Percentiles rank a stretch among this genome's conserved stretches.
Conservation (phyloP, 2,329 filamentous ascomycete genomes). For the Orbilia oligospora region DNA sequence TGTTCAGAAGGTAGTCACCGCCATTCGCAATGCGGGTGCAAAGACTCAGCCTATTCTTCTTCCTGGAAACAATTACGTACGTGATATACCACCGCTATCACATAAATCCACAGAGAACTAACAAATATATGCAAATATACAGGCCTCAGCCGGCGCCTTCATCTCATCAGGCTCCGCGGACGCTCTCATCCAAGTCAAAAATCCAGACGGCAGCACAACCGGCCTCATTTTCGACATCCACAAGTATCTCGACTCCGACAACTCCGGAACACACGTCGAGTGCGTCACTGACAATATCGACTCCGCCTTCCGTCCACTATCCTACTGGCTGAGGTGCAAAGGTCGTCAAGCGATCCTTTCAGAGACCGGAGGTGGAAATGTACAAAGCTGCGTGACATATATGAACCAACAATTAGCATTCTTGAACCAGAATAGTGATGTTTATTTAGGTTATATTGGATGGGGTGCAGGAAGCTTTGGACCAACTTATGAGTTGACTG, state of each 20-base stretch:
- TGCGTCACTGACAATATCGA: conserved; percentile 70
- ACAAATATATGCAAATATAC: background rate
- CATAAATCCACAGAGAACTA: background rate
- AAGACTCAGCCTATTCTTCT: conserved; percentile 75
- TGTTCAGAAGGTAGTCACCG: conserved; percentile 76
- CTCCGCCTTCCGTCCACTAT: conserved; percentile 65
- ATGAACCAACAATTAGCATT: conserved; percentile 65
- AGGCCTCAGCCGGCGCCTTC: conserved; percentile 68
- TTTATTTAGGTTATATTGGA: conserved; percentile 64
- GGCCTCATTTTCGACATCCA: conserved; percentile 75
- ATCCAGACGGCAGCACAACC: conserved; percentile 73
- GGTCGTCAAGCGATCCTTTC: conserved; percentile 66
- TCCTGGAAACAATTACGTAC: conserved; percentile 75
- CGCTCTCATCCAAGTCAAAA: conserved; percentile 72
- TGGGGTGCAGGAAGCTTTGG: conserved; percentile 64
- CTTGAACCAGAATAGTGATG: conserved; percentile 65
- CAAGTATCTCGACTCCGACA: conserved; percentile 75
- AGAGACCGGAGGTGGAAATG: conserved; percentile 67
- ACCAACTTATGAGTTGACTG: conserved; percentile 30
- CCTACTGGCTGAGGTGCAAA: conserved; percentile 66
- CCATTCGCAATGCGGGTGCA: conserved; percentile 77
- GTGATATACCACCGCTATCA: conserved; percentile 44
- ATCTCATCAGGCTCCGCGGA: conserved; percentile 71
- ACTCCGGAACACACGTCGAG: conserved; percentile 71
- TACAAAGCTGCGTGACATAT: conserved; percentile 65